Base-by-base conservation (phyloP, 805 yeast genomes). In the Candida coquimbonensis region DNA sequence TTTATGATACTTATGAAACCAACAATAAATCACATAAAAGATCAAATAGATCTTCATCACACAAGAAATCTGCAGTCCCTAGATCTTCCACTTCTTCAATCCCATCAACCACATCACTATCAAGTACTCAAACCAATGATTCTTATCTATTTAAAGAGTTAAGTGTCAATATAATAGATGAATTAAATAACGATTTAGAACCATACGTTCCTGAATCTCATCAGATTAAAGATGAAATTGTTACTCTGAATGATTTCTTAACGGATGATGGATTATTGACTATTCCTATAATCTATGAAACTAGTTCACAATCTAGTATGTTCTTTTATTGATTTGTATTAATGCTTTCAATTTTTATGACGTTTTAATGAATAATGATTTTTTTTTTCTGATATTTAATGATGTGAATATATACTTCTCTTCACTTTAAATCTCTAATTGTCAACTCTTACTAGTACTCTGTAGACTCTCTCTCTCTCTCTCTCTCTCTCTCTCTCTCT, bases 1-100 rank as follows among this genome's bases (percentile, higher is more conserved):
- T 57, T 9, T 51, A 54, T 40, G 54, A 53, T 27, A 52, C 39
- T 3, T 53, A 51, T 42, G 41, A 47, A 17, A 17, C 19, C 19
- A 19, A 17, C 24, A 35, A 21, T 21, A 21, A 9, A 9, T 35
- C 25, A 9, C 24, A 35, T 19, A 36, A 29, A n/a, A 16, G 31
- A 26, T 9, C 38, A 27, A 26, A 35, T 9, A 13, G 33, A 7
- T 3, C 31, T 11, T 29, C 31, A 29, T 29, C 37, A 35, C 21
- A 33, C 11, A 33, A 14, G 19, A 21, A 5, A 21, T 21, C 31
- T 11, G 3, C 31, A 29, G 12, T 13, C 13, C 9, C 31, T 9
- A 11, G 12, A 29, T 7, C 31, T 8, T 29, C 31, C 13, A 11
- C 31, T 29, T 3, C 12, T 9, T 29, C 31, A 11, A 29, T 29